phyloP scores from a whole-genome alignment of 495 filamentous ascomycete genomes.

The Penicillium cinerascens region DNA sequence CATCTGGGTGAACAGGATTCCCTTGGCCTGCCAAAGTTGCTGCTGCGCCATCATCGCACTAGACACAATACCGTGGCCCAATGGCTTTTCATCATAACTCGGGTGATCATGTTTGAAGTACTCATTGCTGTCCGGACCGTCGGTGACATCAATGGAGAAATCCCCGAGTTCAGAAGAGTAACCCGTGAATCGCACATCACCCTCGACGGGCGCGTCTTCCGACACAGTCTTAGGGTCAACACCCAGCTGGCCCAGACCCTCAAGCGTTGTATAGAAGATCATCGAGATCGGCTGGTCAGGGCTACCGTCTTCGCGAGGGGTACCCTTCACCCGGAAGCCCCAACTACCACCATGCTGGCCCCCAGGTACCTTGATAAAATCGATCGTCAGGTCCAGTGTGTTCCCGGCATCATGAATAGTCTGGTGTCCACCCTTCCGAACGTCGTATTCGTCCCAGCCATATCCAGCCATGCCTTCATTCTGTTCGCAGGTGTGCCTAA shows the following conservation, averaged over 20 bases:
- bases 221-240: constrained; percentile 48
- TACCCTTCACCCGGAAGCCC: constrained; percentile 84
- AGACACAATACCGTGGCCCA: constrained; percentile 71
- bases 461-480: constrained; percentile 92
- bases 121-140: constrained; percentile 58
- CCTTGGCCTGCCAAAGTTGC: constrained; percentile 82
- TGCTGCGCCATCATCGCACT: constrained; percentile 65
- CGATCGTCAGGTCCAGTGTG: constrained; percentile 81
- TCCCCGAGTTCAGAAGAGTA: constrained; percentile 72
- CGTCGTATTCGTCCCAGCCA: constrained; percentile 95
- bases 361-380: constrained; percentile 89
- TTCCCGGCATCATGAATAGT: constrained; percentile 88
- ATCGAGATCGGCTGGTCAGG: constrained; percentile 68
- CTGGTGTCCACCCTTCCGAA: constrained; percentile 79
- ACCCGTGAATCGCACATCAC: constrained; percentile 72
- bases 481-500: constrained; percentile 95
- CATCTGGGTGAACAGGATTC: constrained; percentile 69
- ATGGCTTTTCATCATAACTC: constrained; percentile 66
- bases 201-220: constrained; percentile 58
- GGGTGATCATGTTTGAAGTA: constrained; percentile 60
- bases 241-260: constrained; percentile 68
- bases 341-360: constrained; percentile 86
- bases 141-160: constrained; percentile 77
- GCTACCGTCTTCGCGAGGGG: constrained; percentile 64
- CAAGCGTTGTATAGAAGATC: constrained; percentile 75